Evolutionary conservation across 2,329 filamentous ascomycete genomes (phyloP).

Genomic region (Hymenoscyphus occultus): DNA sequence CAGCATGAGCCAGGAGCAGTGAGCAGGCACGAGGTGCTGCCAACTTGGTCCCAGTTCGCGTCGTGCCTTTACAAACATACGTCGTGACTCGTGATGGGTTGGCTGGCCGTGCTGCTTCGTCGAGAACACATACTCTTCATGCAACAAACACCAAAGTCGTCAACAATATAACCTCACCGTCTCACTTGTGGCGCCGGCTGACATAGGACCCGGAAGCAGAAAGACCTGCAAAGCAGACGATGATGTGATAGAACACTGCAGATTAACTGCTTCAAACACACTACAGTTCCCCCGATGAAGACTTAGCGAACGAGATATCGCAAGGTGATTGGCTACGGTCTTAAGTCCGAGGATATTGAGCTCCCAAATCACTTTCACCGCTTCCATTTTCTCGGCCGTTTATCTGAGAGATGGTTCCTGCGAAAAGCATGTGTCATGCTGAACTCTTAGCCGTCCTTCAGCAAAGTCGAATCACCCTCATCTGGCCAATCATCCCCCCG

Average conservation of each 20-base stretch:
- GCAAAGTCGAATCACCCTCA: slow-evolving; percentile 8
- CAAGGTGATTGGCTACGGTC: background rate
- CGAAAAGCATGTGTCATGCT: slow-evolving; percentile 14
- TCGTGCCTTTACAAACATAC: slow-evolving; percentile 9
- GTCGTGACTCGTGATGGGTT: slow-evolving; percentile 13
- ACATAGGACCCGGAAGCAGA: slow-evolving; percentile 15
- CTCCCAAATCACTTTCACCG: slow-evolving; percentile 19
- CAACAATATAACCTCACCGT: slow-evolving; percentile 14
- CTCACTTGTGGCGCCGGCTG: slow-evolving; percentile 24
- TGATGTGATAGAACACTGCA: slow-evolving; percentile 17
- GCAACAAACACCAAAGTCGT: slow-evolving; percentile 9
- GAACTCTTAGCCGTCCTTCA: slow-evolving; percentile 3
- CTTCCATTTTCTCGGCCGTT: slow-evolving; percentile 16
- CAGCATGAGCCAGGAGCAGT: background rate
- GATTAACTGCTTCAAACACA: slow-evolving; percentile 9
- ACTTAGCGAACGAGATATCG: background rate
- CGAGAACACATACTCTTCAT: slow-evolving; percentile 12
- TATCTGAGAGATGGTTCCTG: slow-evolving; percentile 13
- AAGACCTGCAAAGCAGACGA: slow-evolving; percentile 4
- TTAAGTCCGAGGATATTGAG: slow-evolving; percentile 12
- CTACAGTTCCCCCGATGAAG: background rate
- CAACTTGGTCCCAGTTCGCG: background rate
- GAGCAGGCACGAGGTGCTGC: background rate
- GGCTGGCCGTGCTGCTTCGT: background rate
- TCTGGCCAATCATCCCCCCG: slow-evolving; percentile 17